phyloP scores from a whole-genome alignment of 2,329 filamentous ascomycete species.

The Alternaria infectoria region DNA sequence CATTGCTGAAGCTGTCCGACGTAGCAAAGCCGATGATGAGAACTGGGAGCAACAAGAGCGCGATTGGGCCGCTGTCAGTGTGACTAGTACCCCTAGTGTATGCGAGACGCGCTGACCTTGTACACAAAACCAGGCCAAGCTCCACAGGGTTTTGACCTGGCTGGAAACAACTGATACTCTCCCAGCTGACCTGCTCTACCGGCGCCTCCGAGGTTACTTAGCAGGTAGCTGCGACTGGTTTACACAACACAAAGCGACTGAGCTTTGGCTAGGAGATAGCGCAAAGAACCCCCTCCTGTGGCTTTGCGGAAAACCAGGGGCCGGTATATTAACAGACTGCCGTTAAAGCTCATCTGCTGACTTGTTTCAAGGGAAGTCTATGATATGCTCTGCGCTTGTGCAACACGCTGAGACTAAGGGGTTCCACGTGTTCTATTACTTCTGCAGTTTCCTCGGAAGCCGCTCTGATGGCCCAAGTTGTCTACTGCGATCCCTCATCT shows the following conservation, averaged over 20 bases:
- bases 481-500: background rate
- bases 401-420: background rate
- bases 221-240: background rate
- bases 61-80: background rate
- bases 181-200: background rate
- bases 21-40: background rate
- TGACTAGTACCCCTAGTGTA: accelerated
- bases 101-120: background rate
- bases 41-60: background rate
- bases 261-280: background rate
- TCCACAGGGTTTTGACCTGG: background rate
- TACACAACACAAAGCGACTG: background rate
- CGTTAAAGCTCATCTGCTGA: too few relatives aligned
- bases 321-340: too few relatives aligned
- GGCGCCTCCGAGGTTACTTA: background rate
- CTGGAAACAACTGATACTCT: background rate
- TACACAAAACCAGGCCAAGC: background rate
- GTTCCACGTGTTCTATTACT: background rate
- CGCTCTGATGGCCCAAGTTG: background rate
- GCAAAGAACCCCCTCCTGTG: background rate
- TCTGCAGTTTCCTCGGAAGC: background rate
- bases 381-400: background rate
- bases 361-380: background rate
- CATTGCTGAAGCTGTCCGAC: constrained; percentile 15
- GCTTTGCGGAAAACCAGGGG: background rate